phyloP scores from a whole-genome alignment of 768 basidiomycete genomes.

The Sutorius australiensis region DNA sequence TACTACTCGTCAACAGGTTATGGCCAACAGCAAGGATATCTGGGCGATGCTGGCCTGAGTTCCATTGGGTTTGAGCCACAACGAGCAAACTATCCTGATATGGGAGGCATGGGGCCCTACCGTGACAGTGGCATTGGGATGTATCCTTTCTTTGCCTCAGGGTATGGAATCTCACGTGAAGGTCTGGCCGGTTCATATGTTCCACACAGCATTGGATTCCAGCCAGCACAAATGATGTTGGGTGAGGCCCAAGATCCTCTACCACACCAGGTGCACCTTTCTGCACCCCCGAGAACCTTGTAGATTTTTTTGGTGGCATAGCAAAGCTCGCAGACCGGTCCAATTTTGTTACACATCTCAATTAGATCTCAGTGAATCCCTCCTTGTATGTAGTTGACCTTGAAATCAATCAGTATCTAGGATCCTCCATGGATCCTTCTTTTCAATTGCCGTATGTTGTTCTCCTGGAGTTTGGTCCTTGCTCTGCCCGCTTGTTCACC shows the following conservation, averaged over 20 bases:
- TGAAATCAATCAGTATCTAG: too few species aligned
- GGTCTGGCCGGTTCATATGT: neutral
- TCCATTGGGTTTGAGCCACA: neutral
- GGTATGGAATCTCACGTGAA: neutral
- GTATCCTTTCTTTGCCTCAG: neutral
- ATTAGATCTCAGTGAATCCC: too few species aligned
- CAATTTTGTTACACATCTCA: too few species aligned
- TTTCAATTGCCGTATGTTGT: too few species aligned
- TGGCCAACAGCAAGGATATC: neutral
- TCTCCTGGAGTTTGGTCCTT: too few species aligned
- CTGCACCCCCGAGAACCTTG: neutral
- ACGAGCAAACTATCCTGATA: neutral
- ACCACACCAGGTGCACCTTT: neutral
- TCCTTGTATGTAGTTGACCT: too few species aligned
- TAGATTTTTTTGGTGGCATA: too few species aligned
- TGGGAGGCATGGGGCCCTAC: neutral
- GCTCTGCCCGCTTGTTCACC: too few species aligned
- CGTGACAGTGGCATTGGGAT: neutral
- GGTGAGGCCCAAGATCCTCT: neutral
- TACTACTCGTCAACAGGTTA: neutral
- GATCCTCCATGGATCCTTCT: too few species aligned
- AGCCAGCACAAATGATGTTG: too few species aligned
- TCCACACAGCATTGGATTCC: neutral
- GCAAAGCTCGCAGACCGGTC: too few species aligned
- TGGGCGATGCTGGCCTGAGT: neutral